phyloP scores from a whole-genome alignment of 164 flowering plant species.

The Euptelea pleiosperma region DNA sequence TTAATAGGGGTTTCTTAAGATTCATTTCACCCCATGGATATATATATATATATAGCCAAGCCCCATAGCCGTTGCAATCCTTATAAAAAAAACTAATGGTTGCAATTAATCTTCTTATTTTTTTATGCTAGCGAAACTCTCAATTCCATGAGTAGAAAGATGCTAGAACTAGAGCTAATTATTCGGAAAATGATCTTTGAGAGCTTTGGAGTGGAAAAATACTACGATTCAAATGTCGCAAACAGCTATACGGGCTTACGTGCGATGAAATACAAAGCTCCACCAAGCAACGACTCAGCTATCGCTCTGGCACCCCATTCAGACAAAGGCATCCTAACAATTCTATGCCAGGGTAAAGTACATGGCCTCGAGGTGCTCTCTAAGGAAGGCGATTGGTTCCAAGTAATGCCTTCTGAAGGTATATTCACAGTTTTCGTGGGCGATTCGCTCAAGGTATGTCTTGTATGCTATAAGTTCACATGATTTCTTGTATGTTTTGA shows the following conservation, averaged over 20 bases:
- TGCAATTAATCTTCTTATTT: not conserved
- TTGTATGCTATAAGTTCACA: too few relatives aligned
- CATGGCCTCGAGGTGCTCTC: constrained; percentile 43
- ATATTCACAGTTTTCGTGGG: constrained; percentile 36
- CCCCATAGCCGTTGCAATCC: too few relatives aligned
- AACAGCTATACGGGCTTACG: constrained; percentile 21
- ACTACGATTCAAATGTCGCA: constrained; percentile 13
- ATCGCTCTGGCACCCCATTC: constrained; percentile 37
- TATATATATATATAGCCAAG: constrained; percentile 9
- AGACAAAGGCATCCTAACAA: constrained; percentile 19
- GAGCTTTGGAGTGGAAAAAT: constrained; percentile 15
- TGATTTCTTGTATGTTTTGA: too few relatives aligned
- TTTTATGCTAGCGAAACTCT: constrained; percentile 17
- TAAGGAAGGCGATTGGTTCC: constrained; percentile 34
- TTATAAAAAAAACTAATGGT: too few relatives aligned
- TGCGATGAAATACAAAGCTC: constrained; percentile 41
- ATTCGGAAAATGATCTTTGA: constrained; percentile 22
- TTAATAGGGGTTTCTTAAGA: too few relatives aligned
- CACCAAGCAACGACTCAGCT: constrained; percentile 11
- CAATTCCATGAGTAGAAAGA: constrained; percentile 27
- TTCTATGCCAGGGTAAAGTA: constrained; percentile 17
- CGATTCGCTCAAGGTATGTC: constrained; percentile 38
- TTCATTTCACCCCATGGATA: too few relatives aligned
- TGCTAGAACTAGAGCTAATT: constrained; percentile 32
- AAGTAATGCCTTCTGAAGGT: constrained; percentile 12